Percentiles rank a stretch among this genome's conserved stretches.
Conservation (phyloP, 768 basidiomycete species). For the Russula brevipes region DNA sequence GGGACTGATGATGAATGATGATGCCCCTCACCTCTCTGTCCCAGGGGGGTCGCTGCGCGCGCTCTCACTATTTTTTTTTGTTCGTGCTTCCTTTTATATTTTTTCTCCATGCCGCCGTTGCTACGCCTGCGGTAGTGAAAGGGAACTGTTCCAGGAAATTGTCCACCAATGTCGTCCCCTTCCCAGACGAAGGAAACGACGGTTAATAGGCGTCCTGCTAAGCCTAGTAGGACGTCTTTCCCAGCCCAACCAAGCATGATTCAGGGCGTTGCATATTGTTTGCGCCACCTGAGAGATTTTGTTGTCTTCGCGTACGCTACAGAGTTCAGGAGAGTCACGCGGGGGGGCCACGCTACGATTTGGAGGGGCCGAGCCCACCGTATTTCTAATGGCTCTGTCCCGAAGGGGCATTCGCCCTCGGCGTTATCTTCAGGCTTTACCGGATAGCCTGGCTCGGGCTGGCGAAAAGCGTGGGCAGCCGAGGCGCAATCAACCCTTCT, state of each 20-base stretch:
- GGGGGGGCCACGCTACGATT: background rate
- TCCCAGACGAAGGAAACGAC: background rate
- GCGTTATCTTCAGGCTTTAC: background rate
- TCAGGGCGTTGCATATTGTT: background rate
- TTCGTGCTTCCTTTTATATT: conserved; percentile 5
- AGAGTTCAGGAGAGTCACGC: conserved; percentile 13
- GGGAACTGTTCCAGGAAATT: conserved; percentile 1
- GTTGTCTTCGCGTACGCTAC: background rate
- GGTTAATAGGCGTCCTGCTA: conserved; percentile 1
- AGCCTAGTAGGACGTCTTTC: conserved; percentile 4
- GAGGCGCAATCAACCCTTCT: conserved; percentile 18
- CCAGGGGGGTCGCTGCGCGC: background rate
- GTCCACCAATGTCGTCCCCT: conserved; percentile 2
- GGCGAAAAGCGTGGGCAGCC: background rate
- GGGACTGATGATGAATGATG: background rate
- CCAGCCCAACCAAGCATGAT: background rate
- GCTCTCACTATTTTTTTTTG: background rate
- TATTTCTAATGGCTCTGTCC: conserved; percentile 1
- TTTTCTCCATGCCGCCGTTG: conserved; percentile 8
- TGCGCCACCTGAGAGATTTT: conserved; percentile 1
- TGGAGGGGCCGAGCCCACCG: background rate
- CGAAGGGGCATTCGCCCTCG: background rate
- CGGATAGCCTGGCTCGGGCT: background rate
- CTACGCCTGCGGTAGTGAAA: background rate
- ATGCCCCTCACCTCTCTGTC: background rate